Percentiles rank a stretch among this genome's conserved stretches.
phyloP scores from a whole-genome alignment of 1,284 basidiomycete genomes.

The Rhodotorula sp. region DNA sequence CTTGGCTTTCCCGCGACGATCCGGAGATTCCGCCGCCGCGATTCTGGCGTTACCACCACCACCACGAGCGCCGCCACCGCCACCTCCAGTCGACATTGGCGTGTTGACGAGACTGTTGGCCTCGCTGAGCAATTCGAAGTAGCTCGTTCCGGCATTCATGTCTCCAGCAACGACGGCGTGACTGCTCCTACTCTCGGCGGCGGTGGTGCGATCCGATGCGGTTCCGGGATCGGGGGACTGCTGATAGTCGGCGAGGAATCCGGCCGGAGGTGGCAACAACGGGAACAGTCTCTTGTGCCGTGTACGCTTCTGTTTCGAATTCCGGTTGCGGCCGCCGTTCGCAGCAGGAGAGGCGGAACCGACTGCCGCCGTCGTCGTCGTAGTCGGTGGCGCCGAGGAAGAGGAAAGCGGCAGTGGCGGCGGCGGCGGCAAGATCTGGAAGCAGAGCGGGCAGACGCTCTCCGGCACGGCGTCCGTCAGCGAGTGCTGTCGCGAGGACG shows the following conservation, averaged over 20 bases:
- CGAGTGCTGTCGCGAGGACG: background rate
- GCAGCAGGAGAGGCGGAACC: background rate
- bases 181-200: no score
- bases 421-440: conserved; percentile 8
- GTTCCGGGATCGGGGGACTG: no score
- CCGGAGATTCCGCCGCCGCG: no score
- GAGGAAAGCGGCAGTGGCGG: no score
- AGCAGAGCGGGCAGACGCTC: conserved; percentile 27
- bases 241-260: no score
- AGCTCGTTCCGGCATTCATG: background rate
- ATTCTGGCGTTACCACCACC: background rate
- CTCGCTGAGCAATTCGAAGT: conserved; percentile 34
- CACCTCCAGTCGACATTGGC: conserved; percentile 16
- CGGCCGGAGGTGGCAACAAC: no score
- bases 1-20: background rate
- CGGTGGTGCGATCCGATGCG: no score
- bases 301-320: no score
- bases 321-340: no score
- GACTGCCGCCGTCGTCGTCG: no score
- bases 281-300: no score
- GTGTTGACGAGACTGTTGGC: conserved; percentile 25
- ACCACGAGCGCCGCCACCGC: background rate
- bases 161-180: background rate
- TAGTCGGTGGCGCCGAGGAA: background rate
- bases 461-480: background rate